Evolutionary conservation across 805 yeast species (phyloP).

Genomic region (Metschnikowia proteae): DNA sequence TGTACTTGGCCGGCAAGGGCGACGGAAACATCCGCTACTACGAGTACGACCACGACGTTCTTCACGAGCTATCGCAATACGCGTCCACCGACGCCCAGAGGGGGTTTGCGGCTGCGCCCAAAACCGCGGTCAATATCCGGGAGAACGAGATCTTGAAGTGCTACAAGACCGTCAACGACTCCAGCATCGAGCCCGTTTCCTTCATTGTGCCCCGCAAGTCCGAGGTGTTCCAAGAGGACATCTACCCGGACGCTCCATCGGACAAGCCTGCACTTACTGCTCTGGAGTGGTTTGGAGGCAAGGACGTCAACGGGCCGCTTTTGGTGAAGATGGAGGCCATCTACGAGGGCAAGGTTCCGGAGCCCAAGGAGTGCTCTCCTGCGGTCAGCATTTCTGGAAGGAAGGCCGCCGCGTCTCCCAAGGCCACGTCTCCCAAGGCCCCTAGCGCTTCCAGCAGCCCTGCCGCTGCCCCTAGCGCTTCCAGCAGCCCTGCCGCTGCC

Average conservation of each 20-base stretch:
- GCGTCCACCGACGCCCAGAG: slow-evolving; percentile 91
- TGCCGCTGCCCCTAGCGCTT: neutral
- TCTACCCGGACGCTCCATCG: slow-evolving; percentile 89
- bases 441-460: neutral
- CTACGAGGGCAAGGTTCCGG: slow-evolving; percentile 69
- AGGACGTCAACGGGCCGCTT: slow-evolving; percentile 77
- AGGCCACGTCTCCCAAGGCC: neutral
- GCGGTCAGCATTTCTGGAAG: slow-evolving; percentile 27
- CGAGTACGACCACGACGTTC: slow-evolving; percentile 81
- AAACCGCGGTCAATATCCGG: slow-evolving; percentile 68
- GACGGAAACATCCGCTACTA: slow-evolving; percentile 95
- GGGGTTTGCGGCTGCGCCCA: slow-evolving; percentile 90
- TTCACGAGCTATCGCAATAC: slow-evolving; percentile 83
- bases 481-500: slow-evolving; percentile 10
- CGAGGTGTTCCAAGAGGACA: slow-evolving; percentile 88
- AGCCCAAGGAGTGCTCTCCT: slow-evolving; percentile 39
- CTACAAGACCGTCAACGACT: slow-evolving; percentile 85
- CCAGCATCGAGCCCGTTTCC: slow-evolving; percentile 82
- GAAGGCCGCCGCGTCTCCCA: slow-evolving; percentile 5
- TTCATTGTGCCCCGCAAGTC: slow-evolving; percentile 92
- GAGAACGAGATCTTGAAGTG: slow-evolving; percentile 82
- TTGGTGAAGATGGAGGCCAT: slow-evolving; percentile 70
- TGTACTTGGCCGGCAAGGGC: slow-evolving; percentile 94
- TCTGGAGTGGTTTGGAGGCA: slow-evolving; percentile 76
- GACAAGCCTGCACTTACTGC: slow-evolving; percentile 73